A percentile compares a stretch with the other conserved stretches of the same genome.
These are phyloP conservation scores for Eucalyptus virginea DNA, from an alignment of 345 rosid species.

Conservation along the genomic window DNA sequence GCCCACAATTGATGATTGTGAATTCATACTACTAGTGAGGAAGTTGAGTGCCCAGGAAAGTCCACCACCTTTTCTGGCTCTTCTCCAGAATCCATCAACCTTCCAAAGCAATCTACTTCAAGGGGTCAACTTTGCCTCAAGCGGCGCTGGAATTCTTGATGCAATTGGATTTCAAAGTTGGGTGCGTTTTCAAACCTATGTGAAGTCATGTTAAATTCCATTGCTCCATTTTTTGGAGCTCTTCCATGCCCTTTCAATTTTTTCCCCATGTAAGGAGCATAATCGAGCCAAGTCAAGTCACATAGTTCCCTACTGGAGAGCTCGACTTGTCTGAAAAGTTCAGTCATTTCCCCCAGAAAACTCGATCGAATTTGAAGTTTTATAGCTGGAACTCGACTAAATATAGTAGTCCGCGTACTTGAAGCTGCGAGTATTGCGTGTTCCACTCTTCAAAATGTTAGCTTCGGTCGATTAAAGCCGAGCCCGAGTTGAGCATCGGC, in stretches of 20 bases:
- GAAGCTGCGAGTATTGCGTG: background rate
- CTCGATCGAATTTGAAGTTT: background rate
- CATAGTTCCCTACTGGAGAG: background rate
- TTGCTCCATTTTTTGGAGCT: background rate
- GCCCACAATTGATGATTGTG: background rate
- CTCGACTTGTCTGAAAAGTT: background rate
- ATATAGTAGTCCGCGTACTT: background rate
- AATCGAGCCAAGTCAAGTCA: background rate
- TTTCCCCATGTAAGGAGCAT: background rate
- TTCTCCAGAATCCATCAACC: background rate
- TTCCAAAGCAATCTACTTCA: background rate
- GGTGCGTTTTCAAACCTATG: background rate
- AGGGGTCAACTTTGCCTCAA: constrained; percentile 4
- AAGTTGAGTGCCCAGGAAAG: background rate
- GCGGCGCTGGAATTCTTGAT: background rate
- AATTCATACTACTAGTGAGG: background rate
- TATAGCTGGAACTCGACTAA: background rate
- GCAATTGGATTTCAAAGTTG: background rate
- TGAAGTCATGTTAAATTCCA: background rate
- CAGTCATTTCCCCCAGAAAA: background rate
- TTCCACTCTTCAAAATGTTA: background rate
- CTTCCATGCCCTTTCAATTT: background rate
- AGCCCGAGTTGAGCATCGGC: background rate
- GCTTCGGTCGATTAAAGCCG: background rate
- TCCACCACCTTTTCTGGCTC: background rate